These are phyloP conservation scores for Xylariales sp. DNA, from an alignment of 2,329 filamentous ascomycete species.

Conservation along the genomic window DNA sequence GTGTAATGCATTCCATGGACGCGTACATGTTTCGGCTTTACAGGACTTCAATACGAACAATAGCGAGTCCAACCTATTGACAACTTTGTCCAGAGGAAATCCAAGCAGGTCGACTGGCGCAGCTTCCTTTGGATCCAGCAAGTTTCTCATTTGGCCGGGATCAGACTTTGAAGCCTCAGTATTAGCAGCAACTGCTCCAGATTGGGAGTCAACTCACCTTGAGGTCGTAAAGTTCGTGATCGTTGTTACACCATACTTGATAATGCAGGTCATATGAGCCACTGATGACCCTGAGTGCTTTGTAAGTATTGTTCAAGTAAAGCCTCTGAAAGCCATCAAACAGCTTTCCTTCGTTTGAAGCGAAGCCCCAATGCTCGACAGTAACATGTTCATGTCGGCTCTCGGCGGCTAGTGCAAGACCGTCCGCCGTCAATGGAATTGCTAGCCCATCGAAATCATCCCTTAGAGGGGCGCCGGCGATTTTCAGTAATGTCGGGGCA, in stretches of 20 bases:
- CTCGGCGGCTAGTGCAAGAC: constrained; percentile 12
- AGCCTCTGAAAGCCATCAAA: constrained; percentile 21
- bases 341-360: constrained; percentile 26
- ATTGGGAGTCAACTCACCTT: constrained; percentile 35
- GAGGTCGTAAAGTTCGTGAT: constrained; percentile 52
- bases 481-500: constrained; percentile 53
- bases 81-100: constrained; percentile 25
- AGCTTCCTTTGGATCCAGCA: constrained; percentile 34
- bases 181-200: background rate
- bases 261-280: constrained; percentile 44
- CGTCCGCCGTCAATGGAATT: constrained; percentile 30
- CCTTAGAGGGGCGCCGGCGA: constrained; percentile 36
- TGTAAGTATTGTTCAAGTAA: constrained; percentile 47
- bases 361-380: constrained; percentile 41
- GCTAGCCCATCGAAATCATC: constrained; percentile 53
- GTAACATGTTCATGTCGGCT: constrained; percentile 41
- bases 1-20: constrained; percentile 44
- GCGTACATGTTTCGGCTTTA: constrained; percentile 36
- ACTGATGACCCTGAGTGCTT: constrained; percentile 43
- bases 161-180: constrained; percentile 13
- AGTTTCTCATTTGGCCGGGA: constrained; percentile 23
- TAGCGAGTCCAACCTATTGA: constrained; percentile 40
- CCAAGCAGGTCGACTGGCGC: background rate
- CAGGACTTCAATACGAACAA: constrained; percentile 48
- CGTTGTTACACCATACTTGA: constrained; percentile 49